phyloP scores from a whole-genome alignment of 164 flowering plant species.

The Piper betle region DNA sequence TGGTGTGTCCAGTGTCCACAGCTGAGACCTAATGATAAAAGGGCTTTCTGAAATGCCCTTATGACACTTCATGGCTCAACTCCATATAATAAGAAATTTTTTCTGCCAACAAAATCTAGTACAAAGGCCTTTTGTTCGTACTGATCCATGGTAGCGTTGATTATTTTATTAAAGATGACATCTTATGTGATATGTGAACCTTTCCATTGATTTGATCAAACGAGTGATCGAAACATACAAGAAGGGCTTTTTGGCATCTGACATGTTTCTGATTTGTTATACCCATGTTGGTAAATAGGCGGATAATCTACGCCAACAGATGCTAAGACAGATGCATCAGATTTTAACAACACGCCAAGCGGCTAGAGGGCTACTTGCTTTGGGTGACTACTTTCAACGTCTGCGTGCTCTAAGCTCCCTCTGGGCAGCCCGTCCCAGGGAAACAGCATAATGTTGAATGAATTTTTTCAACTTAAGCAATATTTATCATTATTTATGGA shows the following conservation, averaged over 20 bases:
- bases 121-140: too few relatives aligned
- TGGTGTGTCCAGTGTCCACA: too few relatives aligned
- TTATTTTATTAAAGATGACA: too few relatives aligned
- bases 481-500: neutral
- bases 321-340: conserved; percentile 50
- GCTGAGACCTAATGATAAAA: too few relatives aligned
- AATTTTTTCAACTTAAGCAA: neutral
- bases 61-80: too few relatives aligned
- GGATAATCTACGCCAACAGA: conserved; percentile 68
- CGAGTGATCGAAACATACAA: too few relatives aligned
- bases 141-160: too few relatives aligned
- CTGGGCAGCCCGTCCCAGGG: conserved; percentile 61
- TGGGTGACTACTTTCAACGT: conserved; percentile 82
- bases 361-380: conserved; percentile 61
- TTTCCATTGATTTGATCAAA: too few relatives aligned
- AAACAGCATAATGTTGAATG: conserved; percentile 25
- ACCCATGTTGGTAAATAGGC: conserved; percentile 35
- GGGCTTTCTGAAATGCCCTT: too few relatives aligned
- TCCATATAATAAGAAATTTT: too few relatives aligned
- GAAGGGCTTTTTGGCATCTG: neutral
- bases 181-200: too few relatives aligned
- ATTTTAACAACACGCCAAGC: conserved; percentile 67
- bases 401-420: conserved; percentile 63
- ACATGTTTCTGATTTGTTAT: neutral
- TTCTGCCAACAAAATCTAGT: too few relatives aligned